Base-by-base conservation (phyloP, 2,329 filamentous ascomycete species). In the Sporothrix curviconia region DNA sequence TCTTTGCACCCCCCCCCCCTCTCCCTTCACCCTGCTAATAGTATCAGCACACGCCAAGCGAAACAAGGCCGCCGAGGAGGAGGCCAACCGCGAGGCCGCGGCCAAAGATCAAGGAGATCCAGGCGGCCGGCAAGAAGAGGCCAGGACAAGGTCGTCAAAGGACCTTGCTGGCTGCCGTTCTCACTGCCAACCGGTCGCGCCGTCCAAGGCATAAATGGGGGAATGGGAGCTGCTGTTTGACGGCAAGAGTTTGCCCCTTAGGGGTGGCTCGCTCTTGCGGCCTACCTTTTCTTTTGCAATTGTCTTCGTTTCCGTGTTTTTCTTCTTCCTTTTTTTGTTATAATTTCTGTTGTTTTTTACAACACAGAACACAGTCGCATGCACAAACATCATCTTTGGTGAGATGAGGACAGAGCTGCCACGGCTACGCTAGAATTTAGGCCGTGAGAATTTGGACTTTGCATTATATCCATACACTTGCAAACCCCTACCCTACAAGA, bases 31-130 rank as follows among this genome's bases (percentile, higher is more conserved):
- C n/a, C n/a, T n/a, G n/a, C n/a, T n/a, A n/a, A n/a, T n/a, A n/a
- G n/a, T n/a, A n/a, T n/a, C 66, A 97, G 92, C 92, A 99, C 77
- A 87, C 89, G n/a, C 67, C 89, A 89, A 72, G 92, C n/a, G 92
- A 68, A 96, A 96, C 81, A 77, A 80, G 70, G 83, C 86, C 65
- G 87, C 88, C 63, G 88, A 92, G 71, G 82, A 85, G 62, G 85
- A 91, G 67, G 89, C 90, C 64, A 83, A 84, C 73, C 86, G 86
- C 74, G 89, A 92, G 63, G 89, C 89, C 55, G 89, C 96, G 61
- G 78, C 73, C 66, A 86, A n/a, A 95, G 75, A 85, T 97, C 66
- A 81, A 85, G 72, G 85, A 89, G 72, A 97, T 97, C 71, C 82
- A 89, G 71, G 80, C 79, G 56, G 84, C 90, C 34, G 92, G 92